Base-by-base conservation (phyloP, 345 rosid species). In the Clausena lansium region DNA sequence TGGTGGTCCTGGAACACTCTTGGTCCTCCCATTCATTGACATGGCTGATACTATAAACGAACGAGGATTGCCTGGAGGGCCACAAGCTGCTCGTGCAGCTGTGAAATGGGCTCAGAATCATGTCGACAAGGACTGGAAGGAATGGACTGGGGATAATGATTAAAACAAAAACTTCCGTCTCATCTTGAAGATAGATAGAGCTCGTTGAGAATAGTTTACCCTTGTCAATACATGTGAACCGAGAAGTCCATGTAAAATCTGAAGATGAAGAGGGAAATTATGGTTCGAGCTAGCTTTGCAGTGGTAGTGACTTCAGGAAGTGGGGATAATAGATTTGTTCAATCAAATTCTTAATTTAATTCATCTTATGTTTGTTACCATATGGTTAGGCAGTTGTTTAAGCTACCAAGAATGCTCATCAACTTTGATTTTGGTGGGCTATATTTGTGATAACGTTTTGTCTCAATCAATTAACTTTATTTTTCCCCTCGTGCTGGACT, bases 1-100 rank as follows among this genome's bases (percentile, higher is more conserved):
- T 71, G 97, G 98, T 66, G 98, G 99, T 80, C 97, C 99, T 50
- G 99, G 97, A 60, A 95, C 98, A 28, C 92, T 95, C 72, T 81
- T 92, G 82, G 98, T 95, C 38, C 76, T 79, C 64, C 99, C 99
- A 28, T 95, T 92, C 86, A 85, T 91, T n/a, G 98, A 93, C 87
- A 95, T 95, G 96, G 94, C 98, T 5, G 99, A 95, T 83, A 87
- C 93, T 47, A 77, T 93, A 65, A 86, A 91, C 7, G 97, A 93
- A 77, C 84, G 81, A 25, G 97, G 88, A 8, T 78, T 95, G 63
- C 94, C 97, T 9, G 98, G 98, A 78, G 99, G 94, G 50, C 91
- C 99, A 11, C 92, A 95, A 81, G 96, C 97, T 47, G 98, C 97
- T n/a, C 92, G 93, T 9, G 89, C 87, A 11, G 97, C 99, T 0